Evolutionary conservation across 371 early-diverging fungal species (phyloP).

Genomic region (Lichtheimia corymbifera): DNA sequence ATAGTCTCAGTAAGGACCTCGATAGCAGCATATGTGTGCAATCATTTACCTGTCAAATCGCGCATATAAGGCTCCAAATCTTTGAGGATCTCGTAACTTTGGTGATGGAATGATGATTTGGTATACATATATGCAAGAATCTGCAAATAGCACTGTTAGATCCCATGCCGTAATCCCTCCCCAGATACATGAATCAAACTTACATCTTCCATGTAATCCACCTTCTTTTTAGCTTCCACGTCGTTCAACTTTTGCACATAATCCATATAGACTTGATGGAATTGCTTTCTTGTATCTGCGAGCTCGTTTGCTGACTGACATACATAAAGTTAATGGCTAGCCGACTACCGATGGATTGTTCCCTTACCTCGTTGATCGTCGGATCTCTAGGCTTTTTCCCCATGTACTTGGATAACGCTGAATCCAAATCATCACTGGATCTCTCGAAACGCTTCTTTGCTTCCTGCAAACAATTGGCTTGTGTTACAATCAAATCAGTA

Average conservation of each 20-base stretch:
- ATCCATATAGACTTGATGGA: constrained; percentile 66
- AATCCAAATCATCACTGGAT: constrained; percentile 68
- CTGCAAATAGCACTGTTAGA: constrained; percentile 17
- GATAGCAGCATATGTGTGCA: too few relatives aligned
- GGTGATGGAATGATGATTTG: constrained; percentile 76
- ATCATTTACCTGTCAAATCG: constrained; percentile 54
- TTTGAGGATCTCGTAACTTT: constrained; percentile 70
- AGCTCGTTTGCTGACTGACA: constrained; percentile 60
- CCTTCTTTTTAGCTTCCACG: constrained; percentile 66
- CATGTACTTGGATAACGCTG: constrained; percentile 61
- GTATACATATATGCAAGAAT: constrained; percentile 73
- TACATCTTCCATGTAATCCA: constrained; percentile 79
- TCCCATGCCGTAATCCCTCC: background rate
- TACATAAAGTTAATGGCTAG: background rate
- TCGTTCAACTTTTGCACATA: constrained; percentile 70
- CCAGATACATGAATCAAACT: background rate
- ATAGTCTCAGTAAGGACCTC: too few relatives aligned
- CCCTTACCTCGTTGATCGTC: constrained; percentile 51
- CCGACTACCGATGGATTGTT: background rate
- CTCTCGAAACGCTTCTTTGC: constrained; percentile 63
- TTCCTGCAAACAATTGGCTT: constrained; percentile 39
- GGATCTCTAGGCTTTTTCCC: constrained; percentile 62
- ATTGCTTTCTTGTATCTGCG: constrained; percentile 57
- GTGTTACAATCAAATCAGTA: background rate
- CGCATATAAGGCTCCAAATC: constrained; percentile 81